phyloP scores from a whole-genome alignment of 2,329 filamentous ascomycete genomes.

The Coccinonectria pachysandricola region DNA sequence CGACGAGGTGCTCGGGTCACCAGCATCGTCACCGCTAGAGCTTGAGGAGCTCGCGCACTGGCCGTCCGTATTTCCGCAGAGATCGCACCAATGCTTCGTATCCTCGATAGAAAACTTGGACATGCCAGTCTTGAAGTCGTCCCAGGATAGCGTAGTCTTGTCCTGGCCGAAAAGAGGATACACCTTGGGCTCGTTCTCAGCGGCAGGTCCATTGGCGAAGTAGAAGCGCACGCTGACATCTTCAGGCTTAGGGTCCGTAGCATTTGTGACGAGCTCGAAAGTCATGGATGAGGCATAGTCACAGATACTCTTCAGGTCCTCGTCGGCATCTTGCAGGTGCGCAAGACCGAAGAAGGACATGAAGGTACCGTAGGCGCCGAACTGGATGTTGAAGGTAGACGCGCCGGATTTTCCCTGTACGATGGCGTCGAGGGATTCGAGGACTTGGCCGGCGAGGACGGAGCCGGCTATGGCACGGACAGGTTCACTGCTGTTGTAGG shows the following conservation, averaged over 20 bases:
- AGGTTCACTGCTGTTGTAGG: constrained; percentile 66
- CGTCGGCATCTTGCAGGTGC: constrained; percentile 37
- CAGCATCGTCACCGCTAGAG: constrained; percentile 14
- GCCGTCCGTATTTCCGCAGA: constrained; percentile 64
- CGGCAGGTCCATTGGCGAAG: constrained; percentile 49
- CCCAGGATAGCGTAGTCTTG: constrained; percentile 52
- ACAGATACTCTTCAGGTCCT: constrained; percentile 65
- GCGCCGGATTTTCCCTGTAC: constrained; percentile 28
- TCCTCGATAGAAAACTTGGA: constrained; percentile 55
- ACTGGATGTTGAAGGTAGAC: constrained; percentile 40
- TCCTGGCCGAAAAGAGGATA: constrained; percentile 52
- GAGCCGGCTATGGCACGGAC: constrained; percentile 48
- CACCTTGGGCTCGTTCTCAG: constrained; percentile 36
- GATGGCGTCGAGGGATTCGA: constrained; percentile 43
- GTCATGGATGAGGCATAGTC: constrained; percentile 75
- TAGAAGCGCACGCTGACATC: constrained; percentile 51
- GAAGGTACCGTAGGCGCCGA: constrained; percentile 52
- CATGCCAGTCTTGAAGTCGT: constrained; percentile 54
- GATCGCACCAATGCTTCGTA: constrained; percentile 59
- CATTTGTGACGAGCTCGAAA: constrained; percentile 61
- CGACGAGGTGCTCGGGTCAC: constrained; percentile 9
- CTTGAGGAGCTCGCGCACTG: constrained; percentile 41
- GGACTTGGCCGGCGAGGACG: constrained; percentile 45
- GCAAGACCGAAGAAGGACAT: constrained; percentile 53
- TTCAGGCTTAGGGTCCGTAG: constrained; percentile 31